Base-by-base conservation (phyloP, 371 early-diverging fungal species). In the Fennellomyces sp. region DNA sequence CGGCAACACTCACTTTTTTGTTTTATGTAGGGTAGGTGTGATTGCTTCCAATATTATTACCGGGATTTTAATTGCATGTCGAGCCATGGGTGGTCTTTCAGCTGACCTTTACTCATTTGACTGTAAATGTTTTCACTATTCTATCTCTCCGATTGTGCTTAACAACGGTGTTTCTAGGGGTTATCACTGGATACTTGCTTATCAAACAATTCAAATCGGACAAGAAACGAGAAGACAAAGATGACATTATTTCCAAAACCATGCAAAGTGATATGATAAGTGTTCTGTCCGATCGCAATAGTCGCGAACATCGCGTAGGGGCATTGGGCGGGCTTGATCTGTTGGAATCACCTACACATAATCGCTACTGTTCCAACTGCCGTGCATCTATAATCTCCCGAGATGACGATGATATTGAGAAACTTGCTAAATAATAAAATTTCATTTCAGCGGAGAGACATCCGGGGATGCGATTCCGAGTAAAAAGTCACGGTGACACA, bases 71-170 rank as follows among this genome's bases (percentile, higher is more conserved):
- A 74, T 80, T 26, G 69, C 80, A 1, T 61, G 47, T 6, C 35
- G 70, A 38, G 70, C 59, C 2, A 58, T 72, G 52, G 73, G 71
- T 15, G 73, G 76, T 1, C 55, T 80, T 30, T 74, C 76, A 1
- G 69, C 80, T 5, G 74, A 80, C 28, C 30, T 80, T 5, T 80
- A 80, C 59, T 64, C 75, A 0, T 73, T 76, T 68, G 80, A 80
- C 27, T 80, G 80, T 79, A 74, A 70, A 63, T 41, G 5, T 2
- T 29, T 41, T 6, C 5, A 3, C 6, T 21, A 12, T 25, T 17
- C 13, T 25, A 35, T 23, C 39, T 26, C 3, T 48, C 27, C 25
- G 30, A 5, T 48, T 28, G 13, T n/a, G 36, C 13, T 27, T 25
- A 26, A 17, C 13, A 39, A 25, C 21, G 33, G 10, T 27, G 11